Base-by-base conservation (phyloP, 2,329 filamentous ascomycete genomes). In the Talaromyces sp. region DNA sequence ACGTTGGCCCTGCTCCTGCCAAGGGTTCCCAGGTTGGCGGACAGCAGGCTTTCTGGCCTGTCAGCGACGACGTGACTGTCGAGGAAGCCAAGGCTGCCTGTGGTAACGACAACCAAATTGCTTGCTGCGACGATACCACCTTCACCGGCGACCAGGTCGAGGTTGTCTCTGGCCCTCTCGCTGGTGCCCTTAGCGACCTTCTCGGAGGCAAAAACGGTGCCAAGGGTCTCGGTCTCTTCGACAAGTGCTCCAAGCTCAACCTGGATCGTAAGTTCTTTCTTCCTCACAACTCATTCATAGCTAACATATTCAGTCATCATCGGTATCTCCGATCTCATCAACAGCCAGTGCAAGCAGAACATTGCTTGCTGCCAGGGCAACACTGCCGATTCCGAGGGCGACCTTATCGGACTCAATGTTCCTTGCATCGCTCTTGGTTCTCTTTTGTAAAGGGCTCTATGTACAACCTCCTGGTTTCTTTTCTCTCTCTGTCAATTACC, bases 191-290 rank as follows among this genome's bases (percentile, higher is more conserved):
- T 64, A 67, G 67, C 69, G 72, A 74, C 70, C 70, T 79, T 31
- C 68, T 78, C 68, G 73, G 75, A 66, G 67, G 68, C 66, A 74
- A 74, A 61, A 73, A 75, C 50, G 73, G 74, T 63, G 63, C 74
- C 41, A 66, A 73, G 60, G 73, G 75, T 67, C 68, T 78, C 33
- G 75, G 74, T 72, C 72, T 79, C 68, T 78, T 79, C 70, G 70
- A 78, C 68, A 72, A 78, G 73, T 79, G 78, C 77, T 77, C 76
- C 72, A 77, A 78, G 73, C 72, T 79, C 47, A 69, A 72, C 49
- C 37, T 77, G 61, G 66, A 71, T 63, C 54, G 77, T 78, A 72
- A 61, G 76, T 17, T 13, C 27, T 15, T n/a, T 27, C 27, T 27
- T 17, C 3, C 35, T 10, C n/a, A 9, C 1, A 8, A 35, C 58